Percentiles rank a stretch among this genome's conserved stretches.
phyloP scores from a whole-genome alignment of 176 grass and related monocot species.

The Avena atlantica region DNA sequence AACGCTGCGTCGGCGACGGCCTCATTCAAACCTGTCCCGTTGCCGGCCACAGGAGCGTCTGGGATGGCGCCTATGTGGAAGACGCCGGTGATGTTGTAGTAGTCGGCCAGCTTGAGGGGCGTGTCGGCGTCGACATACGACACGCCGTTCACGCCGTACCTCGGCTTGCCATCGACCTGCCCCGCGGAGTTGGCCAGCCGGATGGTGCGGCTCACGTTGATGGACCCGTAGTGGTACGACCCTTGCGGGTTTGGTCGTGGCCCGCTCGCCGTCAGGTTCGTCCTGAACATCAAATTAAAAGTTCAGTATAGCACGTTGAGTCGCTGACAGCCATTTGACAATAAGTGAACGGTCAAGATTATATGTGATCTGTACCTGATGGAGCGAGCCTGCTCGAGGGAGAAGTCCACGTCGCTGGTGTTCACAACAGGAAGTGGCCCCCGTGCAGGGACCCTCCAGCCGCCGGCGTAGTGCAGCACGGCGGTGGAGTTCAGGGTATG shows the following conservation, averaged over 20 bases:
- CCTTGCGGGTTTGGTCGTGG: slow-evolving; percentile 93
- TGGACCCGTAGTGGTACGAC: slow-evolving; percentile 87
- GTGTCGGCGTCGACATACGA: slow-evolving; percentile 81
- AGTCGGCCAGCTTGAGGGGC: slow-evolving; percentile 84
- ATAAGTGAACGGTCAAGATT: neutral
- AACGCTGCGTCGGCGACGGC: neutral
- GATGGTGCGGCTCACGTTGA: slow-evolving; percentile 80
- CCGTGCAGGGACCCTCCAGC: slow-evolving; percentile 27
- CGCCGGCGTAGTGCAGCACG: slow-evolving; percentile 55
- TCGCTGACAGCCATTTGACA: neutral
- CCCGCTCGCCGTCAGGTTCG: slow-evolving; percentile 86
- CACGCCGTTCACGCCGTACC: slow-evolving; percentile 80
- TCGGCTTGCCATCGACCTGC: slow-evolving; percentile 52
- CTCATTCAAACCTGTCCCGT: slow-evolving; percentile 21
- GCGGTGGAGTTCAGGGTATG: slow-evolving; percentile 52
- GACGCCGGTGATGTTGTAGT: slow-evolving; percentile 79
- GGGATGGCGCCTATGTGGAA: slow-evolving; percentile 64
- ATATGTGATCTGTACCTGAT: slow-evolving; percentile 36
- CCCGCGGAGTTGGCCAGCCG: slow-evolving; percentile 65
- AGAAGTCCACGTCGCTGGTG: slow-evolving; percentile 46
- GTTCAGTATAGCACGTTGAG: neutral
- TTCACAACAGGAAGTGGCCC: neutral
- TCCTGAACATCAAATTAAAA: slow-evolving; percentile 30
- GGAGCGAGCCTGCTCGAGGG: slow-evolving; percentile 68
- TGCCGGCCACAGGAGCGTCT: slow-evolving; percentile 41